Conservation (phyloP, 257 asterid genomes). For the Henckelia pumila region DNA sequence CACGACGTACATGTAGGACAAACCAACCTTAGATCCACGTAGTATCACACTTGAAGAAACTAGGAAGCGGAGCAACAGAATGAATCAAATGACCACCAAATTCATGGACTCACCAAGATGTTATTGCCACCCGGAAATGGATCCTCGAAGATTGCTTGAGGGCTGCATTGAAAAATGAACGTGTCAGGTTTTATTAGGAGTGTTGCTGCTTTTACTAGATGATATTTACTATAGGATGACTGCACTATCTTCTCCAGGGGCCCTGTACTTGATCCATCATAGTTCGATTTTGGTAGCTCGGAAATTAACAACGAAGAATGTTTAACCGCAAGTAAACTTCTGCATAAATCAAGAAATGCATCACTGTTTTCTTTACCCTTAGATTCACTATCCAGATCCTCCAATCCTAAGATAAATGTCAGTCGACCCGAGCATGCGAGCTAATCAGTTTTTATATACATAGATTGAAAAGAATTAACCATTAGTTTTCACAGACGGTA, state of each 20-base stretch:
- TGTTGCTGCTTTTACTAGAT: no score
- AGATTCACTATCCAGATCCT: slow-evolving; percentile 35
- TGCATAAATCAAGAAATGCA: slow-evolving; percentile 9
- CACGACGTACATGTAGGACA: slow-evolving; percentile 7
- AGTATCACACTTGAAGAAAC: background rate
- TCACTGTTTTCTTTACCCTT: slow-evolving; percentile 44
- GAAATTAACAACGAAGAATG: slow-evolving; percentile 24
- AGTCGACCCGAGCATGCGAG: no score
- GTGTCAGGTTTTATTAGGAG: no score
- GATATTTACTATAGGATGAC: no score
- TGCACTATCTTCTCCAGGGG: slow-evolving; percentile 99
- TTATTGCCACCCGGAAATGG: slow-evolving; percentile 92
- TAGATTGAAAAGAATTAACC: no score
- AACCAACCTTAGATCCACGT: background rate
- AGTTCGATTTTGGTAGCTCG: slow-evolving; percentile 98
- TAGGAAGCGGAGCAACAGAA: background rate
- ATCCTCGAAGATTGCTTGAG: slow-evolving; percentile 82
- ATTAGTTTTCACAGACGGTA: no score
- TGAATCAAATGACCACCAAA: background rate
- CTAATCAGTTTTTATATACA: no score
- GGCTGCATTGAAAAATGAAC: no score
- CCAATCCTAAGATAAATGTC: no score
- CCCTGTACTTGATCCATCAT: slow-evolving; percentile 98
- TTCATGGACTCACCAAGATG: slow-evolving; percentile 65
- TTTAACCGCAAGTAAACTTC: slow-evolving; percentile 11